Base-by-base conservation (phyloP, 2,329 filamentous ascomycete species). In the Cadophora sp. region DNA sequence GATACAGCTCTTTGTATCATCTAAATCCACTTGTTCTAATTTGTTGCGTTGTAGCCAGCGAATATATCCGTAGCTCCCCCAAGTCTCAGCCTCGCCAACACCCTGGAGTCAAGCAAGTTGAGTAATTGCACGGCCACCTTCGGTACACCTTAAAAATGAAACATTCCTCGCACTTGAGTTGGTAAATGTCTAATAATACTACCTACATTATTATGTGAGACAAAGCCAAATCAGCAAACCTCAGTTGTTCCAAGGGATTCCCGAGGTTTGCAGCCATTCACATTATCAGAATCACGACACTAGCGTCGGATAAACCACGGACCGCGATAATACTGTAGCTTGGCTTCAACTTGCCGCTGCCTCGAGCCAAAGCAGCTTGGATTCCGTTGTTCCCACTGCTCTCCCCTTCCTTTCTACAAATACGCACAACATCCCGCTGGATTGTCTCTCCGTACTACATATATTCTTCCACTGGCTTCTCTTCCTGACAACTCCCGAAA, bases 301-400 rank as follows among this genome's bases (percentile, higher is more conserved):
- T 45, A 45, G 43, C 43, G 33, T 36, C 53, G 53, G 53, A 39
- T 22, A 56, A 56, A 56, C 18, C 8, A 22, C 33, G 53, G 53
- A 11, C 33, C 53, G 18, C 16, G 27, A 18, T 30, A 18, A 56
- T 39, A 56, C 30, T n/a, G n/a, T n/a, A n/a, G 30, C n/a, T 22
- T 39, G 30, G 53, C 30, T 39, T 55, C 5, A n/a, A 20, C 4
- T 36, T 39, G 36, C 51, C 18, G 53, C 53, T 56, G 33, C 30
- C 53, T 56, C 53, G 33, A 56, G 30, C 3, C 18, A 36, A 39
- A 39, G 20, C 20, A 20, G 11, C 33, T 36, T 39, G 9, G 30
- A 41, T 14, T n/a, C n/a, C n/a, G n/a, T n/a, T 56, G 41, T 20
- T 56, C 53, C 24, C 8, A 39, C 30, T n/a, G n/a, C 27, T 33